Evolutionary conservation across 305 asterid genomes (phyloP).

Genomic region (Rubia tinctorum): DNA sequence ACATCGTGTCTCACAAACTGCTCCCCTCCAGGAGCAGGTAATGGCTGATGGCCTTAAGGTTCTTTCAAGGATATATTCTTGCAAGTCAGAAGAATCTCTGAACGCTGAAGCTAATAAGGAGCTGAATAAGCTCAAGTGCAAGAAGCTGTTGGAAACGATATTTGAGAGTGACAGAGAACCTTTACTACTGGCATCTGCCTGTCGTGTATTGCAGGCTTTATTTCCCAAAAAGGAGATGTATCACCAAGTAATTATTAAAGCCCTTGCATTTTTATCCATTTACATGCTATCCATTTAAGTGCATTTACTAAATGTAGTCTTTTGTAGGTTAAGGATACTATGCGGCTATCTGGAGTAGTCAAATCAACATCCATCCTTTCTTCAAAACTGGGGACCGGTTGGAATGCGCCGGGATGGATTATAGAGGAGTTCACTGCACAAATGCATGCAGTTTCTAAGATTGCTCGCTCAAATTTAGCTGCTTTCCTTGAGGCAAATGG

Average conservation of each 20-base stretch:
- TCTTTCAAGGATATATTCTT: slow-evolving; percentile 63
- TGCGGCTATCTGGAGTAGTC: slow-evolving; percentile 96
- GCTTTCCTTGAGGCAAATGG: slow-evolving; percentile 84
- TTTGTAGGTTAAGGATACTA: slow-evolving; percentile 78
- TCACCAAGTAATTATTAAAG: slow-evolving; percentile 65
- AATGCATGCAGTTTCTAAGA: slow-evolving; percentile 98
- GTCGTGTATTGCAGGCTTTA: slow-evolving; percentile 81
- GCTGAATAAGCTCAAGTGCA: slow-evolving; percentile 63
- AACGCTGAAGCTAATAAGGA: slow-evolving; percentile 58
- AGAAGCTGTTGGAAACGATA: slow-evolving; percentile 73
- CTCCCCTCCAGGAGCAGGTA: slow-evolving; percentile 88
- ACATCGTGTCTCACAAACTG: slow-evolving; percentile 60
- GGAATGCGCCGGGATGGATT: slow-evolving; percentile 82
- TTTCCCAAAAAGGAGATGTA: slow-evolving; percentile 82
- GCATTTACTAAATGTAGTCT: slow-evolving; percentile 3
- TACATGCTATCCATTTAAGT: neutral
- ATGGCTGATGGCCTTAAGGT: slow-evolving; percentile 95
- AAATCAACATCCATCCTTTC: slow-evolving; percentile 75
- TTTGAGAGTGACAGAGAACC: slow-evolving; percentile 97
- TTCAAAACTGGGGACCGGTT: slow-evolving; percentile 84
- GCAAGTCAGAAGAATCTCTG: slow-evolving; percentile 57
- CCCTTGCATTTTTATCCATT: slow-evolving; percentile 3
- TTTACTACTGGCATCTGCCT: slow-evolving; percentile 81
- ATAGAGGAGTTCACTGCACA: slow-evolving; percentile 92
- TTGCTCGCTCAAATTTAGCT: slow-evolving; percentile 87